Percentiles rank a stretch among this genome's conserved stretches.
phyloP scores from a whole-genome alignment of 1,284 basidiomycete genomes.

The Pholiota adiposa region DNA sequence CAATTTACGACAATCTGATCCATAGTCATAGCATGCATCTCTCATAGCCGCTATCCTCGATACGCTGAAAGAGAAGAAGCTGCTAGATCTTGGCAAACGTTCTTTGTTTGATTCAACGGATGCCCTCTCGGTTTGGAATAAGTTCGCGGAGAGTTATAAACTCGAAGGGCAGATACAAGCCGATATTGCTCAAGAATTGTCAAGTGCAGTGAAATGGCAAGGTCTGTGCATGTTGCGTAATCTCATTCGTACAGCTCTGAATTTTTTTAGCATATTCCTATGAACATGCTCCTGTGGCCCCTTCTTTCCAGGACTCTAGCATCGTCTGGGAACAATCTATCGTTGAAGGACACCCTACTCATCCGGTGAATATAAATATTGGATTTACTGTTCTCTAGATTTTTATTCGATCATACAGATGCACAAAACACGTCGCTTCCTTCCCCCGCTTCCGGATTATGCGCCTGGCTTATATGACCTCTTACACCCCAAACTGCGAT shows the following conservation, averaged over 20 bases:
- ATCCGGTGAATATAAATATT: slow-evolving; percentile 42
- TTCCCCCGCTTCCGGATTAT: slow-evolving; percentile 48
- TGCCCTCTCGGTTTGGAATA: slow-evolving; percentile 46
- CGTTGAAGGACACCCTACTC: slow-evolving; percentile 57
- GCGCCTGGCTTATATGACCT: slow-evolving; percentile 49
- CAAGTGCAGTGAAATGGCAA: slow-evolving; percentile 53
- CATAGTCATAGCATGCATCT: slow-evolving; percentile 29
- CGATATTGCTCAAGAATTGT: slow-evolving; percentile 45
- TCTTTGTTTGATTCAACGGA: slow-evolving; percentile 29
- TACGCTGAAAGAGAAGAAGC: slow-evolving; percentile 28
- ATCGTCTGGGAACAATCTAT: slow-evolving; percentile 61
- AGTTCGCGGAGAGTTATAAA: slow-evolving; percentile 39
- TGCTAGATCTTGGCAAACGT: slow-evolving; percentile 26
- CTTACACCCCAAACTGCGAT: slow-evolving; percentile 47
- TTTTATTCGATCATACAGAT: slow-evolving; percentile 37
- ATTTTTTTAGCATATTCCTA: slow-evolving; percentile 44
- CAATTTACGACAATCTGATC: slow-evolving; percentile 11
- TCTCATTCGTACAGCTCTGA: slow-evolving; percentile 11
- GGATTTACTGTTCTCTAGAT: not conserved
- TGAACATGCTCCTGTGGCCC: slow-evolving; percentile 45
- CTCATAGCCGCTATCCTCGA: slow-evolving; percentile 30
- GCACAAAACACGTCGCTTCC: slow-evolving; percentile 55
- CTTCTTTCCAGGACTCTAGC: slow-evolving; percentile 45
- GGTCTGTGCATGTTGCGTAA: slow-evolving; percentile 31
- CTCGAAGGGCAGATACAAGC: slow-evolving; percentile 39